Conservation (phyloP, 2,329 filamentous ascomycete genomes). For the Gnomoniopsis sp. region DNA sequence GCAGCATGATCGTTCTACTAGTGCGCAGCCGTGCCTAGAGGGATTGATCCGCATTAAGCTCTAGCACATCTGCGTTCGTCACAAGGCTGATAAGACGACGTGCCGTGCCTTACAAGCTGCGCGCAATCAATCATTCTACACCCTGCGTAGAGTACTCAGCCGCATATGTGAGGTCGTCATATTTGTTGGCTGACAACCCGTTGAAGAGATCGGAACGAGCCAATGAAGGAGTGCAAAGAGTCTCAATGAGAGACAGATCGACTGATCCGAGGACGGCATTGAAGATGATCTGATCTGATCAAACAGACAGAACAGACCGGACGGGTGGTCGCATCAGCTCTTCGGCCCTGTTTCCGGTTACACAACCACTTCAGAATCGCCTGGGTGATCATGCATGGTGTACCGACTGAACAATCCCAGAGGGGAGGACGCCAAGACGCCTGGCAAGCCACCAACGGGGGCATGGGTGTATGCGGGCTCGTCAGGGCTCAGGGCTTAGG, state of each 20-base stretch:
- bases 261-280: slow-evolving; percentile 12
- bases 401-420: background rate
- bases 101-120: no score
- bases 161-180: background rate
- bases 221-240: background rate
- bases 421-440: background rate
- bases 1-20: no score
- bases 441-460: background rate
- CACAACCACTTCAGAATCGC: slow-evolving; percentile 12
- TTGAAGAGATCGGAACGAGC: background rate
- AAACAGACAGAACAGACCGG: background rate
- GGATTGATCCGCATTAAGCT: background rate
- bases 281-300: background rate
- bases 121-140: background rate
- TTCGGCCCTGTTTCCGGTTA: slow-evolving; percentile 12
- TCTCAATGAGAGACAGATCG: slow-evolving; percentile 14
- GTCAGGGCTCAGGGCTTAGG: no score
- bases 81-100: slow-evolving; percentile 6
- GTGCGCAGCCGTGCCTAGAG: background rate
- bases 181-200: background rate
- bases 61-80: no score
- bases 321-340: background rate
- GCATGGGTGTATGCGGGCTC: background rate
- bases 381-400: slow-evolving; percentile 11
- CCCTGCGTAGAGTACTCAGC: background rate